A percentile compares a stretch with the other conserved stretches of the same genome.
These are phyloP conservation scores for Aspergillus puulaauensis DNA, from an alignment of 2,329 filamentous ascomycete genomes.

Conservation along the genomic window DNA sequence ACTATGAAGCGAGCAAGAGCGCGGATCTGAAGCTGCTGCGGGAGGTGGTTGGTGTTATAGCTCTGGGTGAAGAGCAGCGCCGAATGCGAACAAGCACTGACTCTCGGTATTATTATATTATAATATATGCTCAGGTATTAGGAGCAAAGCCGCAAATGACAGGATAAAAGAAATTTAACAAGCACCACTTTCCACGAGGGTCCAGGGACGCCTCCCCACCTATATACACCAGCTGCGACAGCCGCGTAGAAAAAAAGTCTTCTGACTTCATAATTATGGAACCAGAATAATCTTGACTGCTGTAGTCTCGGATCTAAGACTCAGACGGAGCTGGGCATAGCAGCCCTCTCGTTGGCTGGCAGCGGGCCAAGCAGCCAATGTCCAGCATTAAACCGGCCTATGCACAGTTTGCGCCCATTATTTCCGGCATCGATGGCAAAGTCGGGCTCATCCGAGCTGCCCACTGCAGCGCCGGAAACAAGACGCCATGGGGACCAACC, in stretches of 20 bases:
- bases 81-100: background rate
- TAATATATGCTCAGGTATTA: background rate
- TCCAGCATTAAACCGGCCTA: background rate
- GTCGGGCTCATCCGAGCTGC: background rate
- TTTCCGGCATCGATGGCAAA: background rate
- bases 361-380: background rate
- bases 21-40: no score
- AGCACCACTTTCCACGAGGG: background rate
- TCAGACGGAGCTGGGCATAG: background rate
- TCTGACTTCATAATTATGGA: slow-evolving; percentile 12
- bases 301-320: background rate
- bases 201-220: slow-evolving; percentile 1
- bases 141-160: background rate
- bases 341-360: background rate
- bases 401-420: slow-evolving; percentile 2
- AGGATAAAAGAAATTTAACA: background rate
- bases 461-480: background rate
- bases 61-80: background rate
- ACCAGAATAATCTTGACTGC: slow-evolving; percentile 6
- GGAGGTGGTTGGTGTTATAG: background rate
- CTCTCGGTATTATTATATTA: no score
- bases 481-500: slow-evolving; percentile 2
- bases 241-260: background rate
- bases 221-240: background rate
- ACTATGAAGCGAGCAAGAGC: background rate